phyloP scores from a whole-genome alignment of 306 rosid genomes.

The Begonia fuchsioides region DNA sequence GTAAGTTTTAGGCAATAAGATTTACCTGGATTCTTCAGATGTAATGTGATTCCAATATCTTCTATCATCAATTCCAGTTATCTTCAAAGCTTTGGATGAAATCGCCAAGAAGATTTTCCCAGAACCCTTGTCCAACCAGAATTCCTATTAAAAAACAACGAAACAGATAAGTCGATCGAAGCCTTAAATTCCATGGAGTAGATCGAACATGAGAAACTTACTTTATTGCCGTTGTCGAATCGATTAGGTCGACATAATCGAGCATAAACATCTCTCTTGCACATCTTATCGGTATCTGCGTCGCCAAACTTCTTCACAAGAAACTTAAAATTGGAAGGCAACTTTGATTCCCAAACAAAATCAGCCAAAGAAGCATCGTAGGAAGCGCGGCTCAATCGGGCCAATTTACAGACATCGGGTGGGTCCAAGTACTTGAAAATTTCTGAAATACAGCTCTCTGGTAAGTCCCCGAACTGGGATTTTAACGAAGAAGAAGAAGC shows the following conservation, averaged over 20 bases:
- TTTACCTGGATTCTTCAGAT: constrained; percentile 76
- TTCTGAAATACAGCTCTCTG: constrained; percentile 52
- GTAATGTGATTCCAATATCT: constrained; percentile 74
- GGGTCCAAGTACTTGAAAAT: constrained; percentile 44
- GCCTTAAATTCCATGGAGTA: no score
- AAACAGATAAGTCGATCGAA: neutral
- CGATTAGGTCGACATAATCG: constrained; percentile 34
- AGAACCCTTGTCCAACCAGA: constrained; percentile 48
- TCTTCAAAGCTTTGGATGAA: constrained; percentile 56
- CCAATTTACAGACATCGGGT: constrained; percentile 57
- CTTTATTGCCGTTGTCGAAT: constrained; percentile 48
- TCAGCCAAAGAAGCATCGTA: constrained; percentile 57
- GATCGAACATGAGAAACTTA: constrained; percentile 3
- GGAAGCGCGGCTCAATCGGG: constrained; percentile 35
- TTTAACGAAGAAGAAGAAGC: constrained; percentile 2
- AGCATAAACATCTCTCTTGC: constrained; percentile 51
- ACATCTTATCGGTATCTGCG: constrained; percentile 5
- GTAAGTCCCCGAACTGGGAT: constrained; percentile 40
- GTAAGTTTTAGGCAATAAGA: no score
- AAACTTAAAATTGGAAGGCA: constrained; percentile 36
- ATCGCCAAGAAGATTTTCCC: constrained; percentile 46
- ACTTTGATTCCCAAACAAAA: constrained; percentile 60
- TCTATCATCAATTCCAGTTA: constrained; percentile 81
- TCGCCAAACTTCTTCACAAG: constrained; percentile 23
- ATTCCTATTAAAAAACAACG: constrained; percentile 24